Conservation (phyloP, 192 early-diverging fungal genomes). For the Coemansia interrupta region DNA sequence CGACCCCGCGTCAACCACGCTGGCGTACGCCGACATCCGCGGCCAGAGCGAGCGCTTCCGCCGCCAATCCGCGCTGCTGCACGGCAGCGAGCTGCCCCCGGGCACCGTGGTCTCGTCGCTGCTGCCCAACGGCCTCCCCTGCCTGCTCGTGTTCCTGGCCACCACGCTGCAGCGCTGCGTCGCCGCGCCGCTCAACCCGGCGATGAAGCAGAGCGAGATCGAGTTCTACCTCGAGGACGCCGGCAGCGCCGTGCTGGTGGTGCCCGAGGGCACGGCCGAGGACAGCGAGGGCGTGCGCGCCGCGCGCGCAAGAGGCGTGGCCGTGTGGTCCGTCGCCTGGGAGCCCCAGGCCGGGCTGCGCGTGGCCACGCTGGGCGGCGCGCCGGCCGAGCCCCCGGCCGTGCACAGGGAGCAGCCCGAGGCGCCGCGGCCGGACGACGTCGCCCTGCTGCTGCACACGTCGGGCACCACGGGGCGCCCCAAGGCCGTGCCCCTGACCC, state of each 20-base stretch:
- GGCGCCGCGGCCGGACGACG: slow-evolving; percentile 53
- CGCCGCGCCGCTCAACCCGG: slow-evolving; percentile 71
- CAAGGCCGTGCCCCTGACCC: slow-evolving; percentile 80
- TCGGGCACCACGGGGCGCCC: slow-evolving; percentile 76
- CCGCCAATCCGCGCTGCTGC: slow-evolving; percentile 22
- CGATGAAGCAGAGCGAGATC: slow-evolving; percentile 65
- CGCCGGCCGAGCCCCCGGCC: slow-evolving; percentile 16
- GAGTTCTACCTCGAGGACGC: slow-evolving; percentile 75
- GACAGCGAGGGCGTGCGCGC: slow-evolving; percentile 58
- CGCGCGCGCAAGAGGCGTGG: slow-evolving; percentile 50
- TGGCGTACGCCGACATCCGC: slow-evolving; percentile 42
- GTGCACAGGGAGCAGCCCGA: slow-evolving; percentile 3
- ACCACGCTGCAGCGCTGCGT: slow-evolving; percentile 58
- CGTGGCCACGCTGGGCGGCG: slow-evolving; percentile 27
- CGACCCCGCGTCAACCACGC: slow-evolving; percentile 23
- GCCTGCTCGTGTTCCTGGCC: slow-evolving; percentile 66
- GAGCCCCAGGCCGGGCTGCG: slow-evolving; percentile 21
- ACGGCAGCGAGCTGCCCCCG: slow-evolving; percentile 23
- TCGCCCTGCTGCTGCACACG: slow-evolving; percentile 75
- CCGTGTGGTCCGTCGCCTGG: slow-evolving; percentile 61
- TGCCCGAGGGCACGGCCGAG: slow-evolving; percentile 55
- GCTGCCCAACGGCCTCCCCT: slow-evolving; percentile 68
- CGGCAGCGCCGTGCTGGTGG: slow-evolving; percentile 59
- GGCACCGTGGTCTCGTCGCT: slow-evolving; percentile 55
- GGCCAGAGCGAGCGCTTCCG: slow-evolving; percentile 46